A percentile compares a stretch with the other conserved stretches of the same genome.
Evolutionary conservation across 306 rosid species (phyloP).

Genomic region (Vigna reflexopilosa): DNA sequence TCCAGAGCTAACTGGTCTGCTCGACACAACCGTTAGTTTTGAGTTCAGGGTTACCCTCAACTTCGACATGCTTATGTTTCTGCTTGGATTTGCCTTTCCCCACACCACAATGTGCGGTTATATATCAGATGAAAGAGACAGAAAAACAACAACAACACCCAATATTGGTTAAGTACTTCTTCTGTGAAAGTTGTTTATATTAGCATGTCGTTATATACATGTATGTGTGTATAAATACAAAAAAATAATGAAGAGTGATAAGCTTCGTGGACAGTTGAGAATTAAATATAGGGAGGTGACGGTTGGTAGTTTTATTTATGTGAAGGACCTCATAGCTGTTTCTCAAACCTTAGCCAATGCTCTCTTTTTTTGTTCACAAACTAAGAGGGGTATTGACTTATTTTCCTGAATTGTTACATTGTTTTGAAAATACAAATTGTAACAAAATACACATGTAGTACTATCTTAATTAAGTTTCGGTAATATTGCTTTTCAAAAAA

Average conservation of each 20-base stretch:
- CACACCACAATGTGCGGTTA: neutral
- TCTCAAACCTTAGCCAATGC: neutral
- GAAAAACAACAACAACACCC: neutral
- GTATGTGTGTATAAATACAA: neutral
- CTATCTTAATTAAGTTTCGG: too few species aligned
- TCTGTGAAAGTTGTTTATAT: neutral
- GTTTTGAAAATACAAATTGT: too few species aligned
- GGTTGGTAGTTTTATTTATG: constrained; percentile 37
- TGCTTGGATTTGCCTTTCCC: neutral
- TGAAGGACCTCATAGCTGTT: neutral
- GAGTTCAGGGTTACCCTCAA: constrained; percentile 51
- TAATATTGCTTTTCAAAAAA: too few species aligned
- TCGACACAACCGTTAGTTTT: constrained; percentile 64
- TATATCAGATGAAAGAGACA: neutral
- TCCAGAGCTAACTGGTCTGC: constrained; percentile 53
- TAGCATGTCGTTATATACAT: neutral
- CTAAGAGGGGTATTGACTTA: too few species aligned
- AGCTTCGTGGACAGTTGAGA: constrained; percentile 20
- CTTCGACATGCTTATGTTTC: neutral
- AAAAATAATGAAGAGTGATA: neutral
- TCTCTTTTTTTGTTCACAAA: neutral
- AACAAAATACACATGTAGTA: too few species aligned
- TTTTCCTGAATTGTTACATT: too few species aligned
- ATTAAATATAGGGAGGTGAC: constrained; percentile 11
- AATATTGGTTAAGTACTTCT: neutral